Base-by-base conservation (phyloP, 257 asterid genomes). In the Avicennia marina region DNA sequence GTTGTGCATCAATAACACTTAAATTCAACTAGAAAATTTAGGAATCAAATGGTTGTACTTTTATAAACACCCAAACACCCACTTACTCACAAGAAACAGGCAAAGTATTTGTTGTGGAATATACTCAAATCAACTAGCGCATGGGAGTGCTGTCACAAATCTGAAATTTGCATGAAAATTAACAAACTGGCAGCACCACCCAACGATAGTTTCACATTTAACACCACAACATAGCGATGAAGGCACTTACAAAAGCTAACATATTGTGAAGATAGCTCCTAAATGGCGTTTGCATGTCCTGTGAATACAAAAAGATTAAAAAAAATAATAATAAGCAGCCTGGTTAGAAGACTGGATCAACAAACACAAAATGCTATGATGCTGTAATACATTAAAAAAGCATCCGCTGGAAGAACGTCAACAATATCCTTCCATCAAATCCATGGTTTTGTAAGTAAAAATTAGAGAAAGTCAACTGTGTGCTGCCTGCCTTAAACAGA, bases 271-370 rank as follows among this genome's bases (percentile, higher is more conserved):
- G 91, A 78, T 89, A 86, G 74, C 74, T 61, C 81, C 95, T 76
- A 75, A 80, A 86, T 51, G 97, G 96, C 27, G 96, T 90, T 73
- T 90, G 96, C 77, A 63, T 72, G 51, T 86, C 88, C 96, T 85
- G 96, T 18, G 32, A 40, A 26, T 40, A 47, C 29, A 41, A 50
- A 62, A 36, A 49, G 22, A 40, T 7, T 20, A 50, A 7, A 20
- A 24, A 32, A 57, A 53, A 25, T 25, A 16, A 57, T 12, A 12
- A 7, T 7, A 36, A 36, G 2, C 10, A 36, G 13, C 2, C 33
- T n/a, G n/a, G 8, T 29, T 29, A 29, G 34, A 15, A 42, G 1
- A 42, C 16, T 7, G 6, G 48, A 16, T 11, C 6, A 42, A 42
- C 48, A 16, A 2, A 42, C 11, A 42, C 15, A 15, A 42, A 7